Conservation (phyloP, 352 stramenopile genomes). For the Phytophthora meadii region DNA sequence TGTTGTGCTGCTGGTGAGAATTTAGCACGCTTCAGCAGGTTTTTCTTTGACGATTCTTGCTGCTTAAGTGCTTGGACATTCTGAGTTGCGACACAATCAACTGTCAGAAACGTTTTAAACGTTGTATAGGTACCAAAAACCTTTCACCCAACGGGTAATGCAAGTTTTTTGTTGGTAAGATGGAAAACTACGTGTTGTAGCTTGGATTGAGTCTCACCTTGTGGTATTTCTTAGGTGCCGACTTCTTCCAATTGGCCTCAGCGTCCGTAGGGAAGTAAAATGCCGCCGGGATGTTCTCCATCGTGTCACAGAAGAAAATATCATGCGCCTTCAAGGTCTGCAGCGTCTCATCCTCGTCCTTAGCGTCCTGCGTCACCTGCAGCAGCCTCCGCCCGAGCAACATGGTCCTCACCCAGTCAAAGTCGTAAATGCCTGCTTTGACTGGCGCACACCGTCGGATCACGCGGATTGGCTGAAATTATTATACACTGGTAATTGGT, state of each 20-base stretch:
- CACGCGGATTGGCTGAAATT: constrained; percentile 27
- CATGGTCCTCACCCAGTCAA: constrained; percentile 40
- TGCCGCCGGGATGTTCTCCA: constrained; percentile 77
- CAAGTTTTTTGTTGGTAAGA: not conserved
- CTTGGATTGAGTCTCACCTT: constrained; percentile 44
- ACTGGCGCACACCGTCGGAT: constrained; percentile 30
- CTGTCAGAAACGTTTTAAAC: constrained; percentile 15
- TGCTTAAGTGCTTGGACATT: constrained; percentile 63
- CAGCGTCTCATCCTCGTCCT: constrained; percentile 24
- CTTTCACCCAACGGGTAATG: not conserved
- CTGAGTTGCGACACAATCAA: constrained; percentile 25
- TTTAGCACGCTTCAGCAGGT: constrained; percentile 69
- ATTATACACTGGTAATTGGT: constrained; percentile 1
- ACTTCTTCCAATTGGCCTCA: constrained; percentile 79
- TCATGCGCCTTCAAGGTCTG: constrained; percentile 48
- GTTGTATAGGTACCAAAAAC: constrained; percentile 9
- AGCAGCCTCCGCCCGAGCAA: constrained; percentile 65
- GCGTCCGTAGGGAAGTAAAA: constrained; percentile 85
- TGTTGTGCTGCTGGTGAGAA: constrained; percentile 70
- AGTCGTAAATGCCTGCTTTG: constrained; percentile 25
- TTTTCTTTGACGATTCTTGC: constrained; percentile 66
- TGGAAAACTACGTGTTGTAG: not conserved
- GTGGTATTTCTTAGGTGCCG: constrained; percentile 80
- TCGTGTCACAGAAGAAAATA: constrained; percentile 76
- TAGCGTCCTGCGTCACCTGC: constrained; percentile 28